Percentiles rank a stretch among this genome's conserved stretches.
phyloP scores from a whole-genome alignment of 345 rosid genomes.

The Populus davidiana region DNA sequence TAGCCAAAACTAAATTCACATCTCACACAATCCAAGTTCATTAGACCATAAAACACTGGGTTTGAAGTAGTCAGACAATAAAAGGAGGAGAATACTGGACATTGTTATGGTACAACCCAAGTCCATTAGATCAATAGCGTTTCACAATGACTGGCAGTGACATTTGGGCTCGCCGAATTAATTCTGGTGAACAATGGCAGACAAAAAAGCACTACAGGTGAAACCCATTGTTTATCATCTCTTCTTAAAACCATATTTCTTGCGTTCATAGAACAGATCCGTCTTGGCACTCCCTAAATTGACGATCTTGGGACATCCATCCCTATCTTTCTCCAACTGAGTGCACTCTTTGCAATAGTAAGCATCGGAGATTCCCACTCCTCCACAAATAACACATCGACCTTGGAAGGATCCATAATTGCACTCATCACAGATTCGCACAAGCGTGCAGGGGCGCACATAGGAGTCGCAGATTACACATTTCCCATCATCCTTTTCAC shows the following conservation, averaged over 20 bases:
- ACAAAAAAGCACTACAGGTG: not conserved
- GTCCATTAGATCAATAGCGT: not conserved
- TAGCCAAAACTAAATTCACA: not conserved
- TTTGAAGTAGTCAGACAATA: not conserved
- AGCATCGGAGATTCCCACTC: slow-evolving; percentile 70
- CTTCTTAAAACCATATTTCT: slow-evolving; percentile 65
- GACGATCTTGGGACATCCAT: slow-evolving; percentile 66
- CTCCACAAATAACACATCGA: slow-evolving; percentile 69
- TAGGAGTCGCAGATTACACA: slow-evolving; percentile 76
- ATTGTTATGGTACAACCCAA: not conserved
- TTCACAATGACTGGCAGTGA: not conserved
- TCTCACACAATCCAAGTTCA: not conserved
- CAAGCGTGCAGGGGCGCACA: slow-evolving; percentile 73
- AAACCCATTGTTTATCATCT: slow-evolving; percentile 16
- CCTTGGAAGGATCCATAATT: slow-evolving; percentile 78
- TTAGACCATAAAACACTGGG: not conserved
- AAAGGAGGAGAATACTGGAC: not conserved
- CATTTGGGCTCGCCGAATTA: not conserved
- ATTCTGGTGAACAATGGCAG: not conserved
- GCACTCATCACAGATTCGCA: slow-evolving; percentile 67
- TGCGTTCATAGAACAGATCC: slow-evolving; percentile 57
- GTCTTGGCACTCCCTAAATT: slow-evolving; percentile 71
- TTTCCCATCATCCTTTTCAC: slow-evolving; percentile 67
- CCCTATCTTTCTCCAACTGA: slow-evolving; percentile 67
- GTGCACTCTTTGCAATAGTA: slow-evolving; percentile 79